Conservation (phyloP, 2,329 filamentous ascomycete species). For the Lasiodiplodia sp. region DNA sequence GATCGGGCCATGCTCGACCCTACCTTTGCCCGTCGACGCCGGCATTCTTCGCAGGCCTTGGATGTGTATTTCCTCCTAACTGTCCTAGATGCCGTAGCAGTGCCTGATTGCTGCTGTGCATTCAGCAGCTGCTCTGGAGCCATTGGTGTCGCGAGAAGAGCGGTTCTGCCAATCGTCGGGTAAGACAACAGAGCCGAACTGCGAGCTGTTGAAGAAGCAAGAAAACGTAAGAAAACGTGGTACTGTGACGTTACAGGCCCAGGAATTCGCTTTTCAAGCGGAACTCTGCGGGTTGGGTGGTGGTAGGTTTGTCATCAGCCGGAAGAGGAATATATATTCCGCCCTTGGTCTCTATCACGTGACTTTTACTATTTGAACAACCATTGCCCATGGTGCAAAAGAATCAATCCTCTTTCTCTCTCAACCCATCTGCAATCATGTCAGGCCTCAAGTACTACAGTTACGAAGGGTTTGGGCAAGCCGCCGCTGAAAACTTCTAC, state of each 20-base stretch:
- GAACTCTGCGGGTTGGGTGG: not conserved
- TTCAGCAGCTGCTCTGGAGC: not conserved
- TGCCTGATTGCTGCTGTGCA: not conserved
- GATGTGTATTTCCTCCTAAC: conserved; percentile 19
- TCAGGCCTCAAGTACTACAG: conserved; percentile 44
- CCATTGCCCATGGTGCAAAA: not conserved
- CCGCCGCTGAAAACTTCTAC: conserved; percentile 41
- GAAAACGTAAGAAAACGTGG: not conserved
- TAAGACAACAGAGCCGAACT: not conserved
- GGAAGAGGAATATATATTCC: conserved; percentile 25
- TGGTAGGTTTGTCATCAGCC: not conserved
- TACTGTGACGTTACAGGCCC: not conserved
- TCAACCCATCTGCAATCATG: conserved; percentile 27
- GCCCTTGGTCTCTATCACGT: conserved; percentile 3
- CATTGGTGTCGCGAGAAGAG: not conserved
- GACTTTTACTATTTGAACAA: not conserved
- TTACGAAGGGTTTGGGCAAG: conserved; percentile 50
- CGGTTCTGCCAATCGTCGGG: not conserved
- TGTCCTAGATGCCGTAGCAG: not conserved
- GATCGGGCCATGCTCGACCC: not conserved
- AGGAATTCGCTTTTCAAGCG: not conserved
- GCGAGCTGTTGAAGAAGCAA: too few species aligned
- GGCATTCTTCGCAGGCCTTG: conserved; percentile 49
- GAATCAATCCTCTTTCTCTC: not conserved
- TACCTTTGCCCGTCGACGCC: conserved; percentile 48